These are phyloP conservation scores for Chaetomium fimeti DNA, from an alignment of 495 filamentous ascomycete genomes.

Conservation along the genomic window DNA sequence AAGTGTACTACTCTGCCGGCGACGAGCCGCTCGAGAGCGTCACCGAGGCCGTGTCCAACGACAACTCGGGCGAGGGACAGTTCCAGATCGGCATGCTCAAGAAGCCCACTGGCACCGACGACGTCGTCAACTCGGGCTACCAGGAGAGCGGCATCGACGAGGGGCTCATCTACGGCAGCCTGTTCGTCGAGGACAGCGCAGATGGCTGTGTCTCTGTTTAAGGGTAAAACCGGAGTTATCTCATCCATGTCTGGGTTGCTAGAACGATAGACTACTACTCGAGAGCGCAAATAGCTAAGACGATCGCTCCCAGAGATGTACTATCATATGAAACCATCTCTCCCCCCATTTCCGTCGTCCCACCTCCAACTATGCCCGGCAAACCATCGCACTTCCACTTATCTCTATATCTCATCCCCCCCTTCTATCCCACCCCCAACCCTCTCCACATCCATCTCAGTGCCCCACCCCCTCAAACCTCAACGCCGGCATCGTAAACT, in stretches of 20 bases:
- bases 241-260: background rate
- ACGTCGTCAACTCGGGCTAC: slow-evolving; percentile 54
- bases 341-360: background rate
- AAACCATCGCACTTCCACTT: background rate
- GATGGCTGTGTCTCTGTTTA: slow-evolving; percentile 46
- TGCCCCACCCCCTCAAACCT: background rate
- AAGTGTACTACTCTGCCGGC: slow-evolving; percentile 53
- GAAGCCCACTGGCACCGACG: slow-evolving; percentile 54
- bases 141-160: slow-evolving; percentile 52
- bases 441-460: background rate
- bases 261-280: background rate
- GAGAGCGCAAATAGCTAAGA: background rate
- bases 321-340: background rate
- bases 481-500: slow-evolving; percentile 31
- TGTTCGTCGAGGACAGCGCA: slow-evolving; percentile 56
- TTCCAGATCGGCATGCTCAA: slow-evolving; percentile 59
- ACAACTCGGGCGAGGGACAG: slow-evolving; percentile 56
- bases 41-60: slow-evolving; percentile 46
- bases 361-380: background rate
- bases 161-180: slow-evolving; percentile 55
- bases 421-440: background rate
- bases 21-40: slow-evolving; percentile 49
- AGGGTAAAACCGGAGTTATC: background rate
- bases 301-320: background rate
- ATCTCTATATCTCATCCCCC: background rate